Conservation (phyloP, 2,329 filamentous ascomycete genomes). For the Aspergillus hortae region DNA sequence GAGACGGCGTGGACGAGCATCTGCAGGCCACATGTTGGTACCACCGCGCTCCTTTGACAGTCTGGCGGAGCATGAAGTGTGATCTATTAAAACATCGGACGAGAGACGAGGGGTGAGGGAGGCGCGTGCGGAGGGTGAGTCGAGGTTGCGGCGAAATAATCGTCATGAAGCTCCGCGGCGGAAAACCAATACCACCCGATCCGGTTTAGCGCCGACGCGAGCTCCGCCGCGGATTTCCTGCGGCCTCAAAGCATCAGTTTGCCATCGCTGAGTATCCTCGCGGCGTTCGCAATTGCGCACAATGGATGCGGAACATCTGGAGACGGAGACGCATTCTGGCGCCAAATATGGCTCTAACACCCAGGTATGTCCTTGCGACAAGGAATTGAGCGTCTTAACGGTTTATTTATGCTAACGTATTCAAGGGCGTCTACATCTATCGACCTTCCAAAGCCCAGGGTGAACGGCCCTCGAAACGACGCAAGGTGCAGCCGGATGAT, state of each 20-base stretch:
- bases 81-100: constrained; percentile 32
- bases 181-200: constrained; percentile 27
- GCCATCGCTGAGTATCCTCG: constrained; percentile 13
- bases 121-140: background rate
- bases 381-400: too few species aligned
- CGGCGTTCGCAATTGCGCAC: background rate
- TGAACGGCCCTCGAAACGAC: constrained; percentile 55
- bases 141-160: background rate
- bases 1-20: constrained; percentile 26
- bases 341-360: constrained; percentile 27
- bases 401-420: constrained; percentile 15
- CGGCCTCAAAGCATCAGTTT: constrained; percentile 2
- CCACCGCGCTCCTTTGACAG: constrained; percentile 42
- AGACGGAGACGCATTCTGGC: constrained; percentile 19
- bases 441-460: constrained; percentile 41
- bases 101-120: constrained; percentile 9
- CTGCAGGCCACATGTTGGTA: constrained; percentile 39
- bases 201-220: constrained; percentile 28
- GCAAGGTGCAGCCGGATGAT: constrained; percentile 48
- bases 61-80: constrained; percentile 44
- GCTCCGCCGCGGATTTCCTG: constrained; percentile 11
- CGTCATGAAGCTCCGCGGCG: constrained; percentile 17
- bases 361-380: constrained; percentile 20
- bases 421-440: constrained; percentile 62
- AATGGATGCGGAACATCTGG: constrained; percentile 16